A percentile compares a stretch with the other conserved stretches of the same genome.
Evolutionary conservation across 1,284 basidiomycete species (phyloP).

Genomic region (Butyriboletus appendiculatus): DNA sequence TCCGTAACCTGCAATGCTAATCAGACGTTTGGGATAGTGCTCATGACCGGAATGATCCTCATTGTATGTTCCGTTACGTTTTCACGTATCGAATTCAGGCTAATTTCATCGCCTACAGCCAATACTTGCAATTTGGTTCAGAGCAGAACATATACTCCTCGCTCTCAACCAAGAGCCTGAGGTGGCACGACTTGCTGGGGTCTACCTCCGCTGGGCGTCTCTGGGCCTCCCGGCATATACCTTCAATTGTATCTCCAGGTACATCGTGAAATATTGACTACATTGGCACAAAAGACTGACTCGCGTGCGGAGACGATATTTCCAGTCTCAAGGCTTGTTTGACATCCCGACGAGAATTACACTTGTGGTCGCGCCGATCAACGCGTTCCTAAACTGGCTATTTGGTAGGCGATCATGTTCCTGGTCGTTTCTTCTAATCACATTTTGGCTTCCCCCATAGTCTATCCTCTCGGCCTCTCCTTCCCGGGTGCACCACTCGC

Average conservation of each 20-base stretch:
- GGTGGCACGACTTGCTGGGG: conserved; percentile 77
- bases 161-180: conserved; percentile 85
- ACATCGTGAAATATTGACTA: conserved; percentile 16
- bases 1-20: conserved; percentile 3
- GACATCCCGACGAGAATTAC: conserved; percentile 86
- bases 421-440: conserved; percentile 4
- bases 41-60: conserved; percentile 63
- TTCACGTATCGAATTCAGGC: not conserved
- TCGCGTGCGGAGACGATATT: conserved; percentile 63
- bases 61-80: conserved; percentile 46
- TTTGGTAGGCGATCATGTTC: conserved; percentile 54
- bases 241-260: conserved; percentile 73
- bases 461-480: conserved; percentile 79
- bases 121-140: conserved; percentile 75
- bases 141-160: conserved; percentile 80
- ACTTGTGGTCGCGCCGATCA: conserved; percentile 84
- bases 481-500: conserved; percentile 95
- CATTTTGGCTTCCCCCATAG: conserved; percentile 47
- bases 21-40: conserved; percentile 42
- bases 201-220: conserved; percentile 79
- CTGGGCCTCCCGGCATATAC: conserved; percentile 90
- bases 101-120: conserved; percentile 47
- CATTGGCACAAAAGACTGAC: conserved; percentile 6
- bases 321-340: conserved; percentile 90
- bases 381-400: conserved; percentile 82